Percentiles rank a stretch among this genome's conserved stretches.
Conservation (phyloP, 805 yeast species). For the Wickerhamomyces silvicola region DNA sequence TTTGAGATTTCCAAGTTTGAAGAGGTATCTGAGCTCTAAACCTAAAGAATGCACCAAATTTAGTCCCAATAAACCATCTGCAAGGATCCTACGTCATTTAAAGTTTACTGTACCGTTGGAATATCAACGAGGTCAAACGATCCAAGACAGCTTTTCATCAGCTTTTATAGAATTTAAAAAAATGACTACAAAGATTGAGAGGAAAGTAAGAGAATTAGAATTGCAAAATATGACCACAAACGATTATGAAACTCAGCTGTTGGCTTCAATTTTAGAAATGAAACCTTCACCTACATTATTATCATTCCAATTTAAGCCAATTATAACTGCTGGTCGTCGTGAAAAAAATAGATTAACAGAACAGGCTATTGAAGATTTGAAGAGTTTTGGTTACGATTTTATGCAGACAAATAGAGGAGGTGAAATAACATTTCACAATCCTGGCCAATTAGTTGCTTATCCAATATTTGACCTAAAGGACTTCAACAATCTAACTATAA, state of each 20-base stretch:
- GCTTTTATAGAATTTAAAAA: slow-evolving; percentile 54
- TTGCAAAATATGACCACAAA: slow-evolving; percentile 35
- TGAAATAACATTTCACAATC: slow-evolving; percentile 93
- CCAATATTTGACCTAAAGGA: slow-evolving; percentile 66
- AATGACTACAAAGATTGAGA: slow-evolving; percentile 41
- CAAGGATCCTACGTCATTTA: slow-evolving; percentile 35
- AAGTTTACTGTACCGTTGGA: slow-evolving; percentile 33
- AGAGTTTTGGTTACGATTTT: slow-evolving; percentile 45
- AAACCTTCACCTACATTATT: slow-evolving; percentile 63
- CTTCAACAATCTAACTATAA: slow-evolving; percentile 49
- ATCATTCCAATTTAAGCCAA: slow-evolving; percentile 80
- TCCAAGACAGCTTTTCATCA: slow-evolving; percentile 51
- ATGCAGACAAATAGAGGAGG: slow-evolving; percentile 91
- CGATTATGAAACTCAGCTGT: slow-evolving; percentile 39
- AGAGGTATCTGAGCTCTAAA: background rate
- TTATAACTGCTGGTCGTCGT: slow-evolving; percentile 89
- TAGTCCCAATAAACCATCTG: slow-evolving; percentile 27
- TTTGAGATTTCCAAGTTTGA: too few relatives aligned
- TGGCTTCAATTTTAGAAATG: slow-evolving; percentile 36
- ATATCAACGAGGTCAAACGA: slow-evolving; percentile 42
- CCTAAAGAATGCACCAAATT: slow-evolving; percentile 17
- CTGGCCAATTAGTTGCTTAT: slow-evolving; percentile 88
- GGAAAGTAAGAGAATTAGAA: slow-evolving; percentile 32
- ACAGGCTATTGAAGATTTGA: slow-evolving; percentile 20
- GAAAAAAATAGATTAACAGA: slow-evolving; percentile 47